Evolutionary conservation across 2,329 filamentous ascomycete species (phyloP), one percentile per base, ranked within the genome.

Genomic region (Talaromyces sp.): DNA sequence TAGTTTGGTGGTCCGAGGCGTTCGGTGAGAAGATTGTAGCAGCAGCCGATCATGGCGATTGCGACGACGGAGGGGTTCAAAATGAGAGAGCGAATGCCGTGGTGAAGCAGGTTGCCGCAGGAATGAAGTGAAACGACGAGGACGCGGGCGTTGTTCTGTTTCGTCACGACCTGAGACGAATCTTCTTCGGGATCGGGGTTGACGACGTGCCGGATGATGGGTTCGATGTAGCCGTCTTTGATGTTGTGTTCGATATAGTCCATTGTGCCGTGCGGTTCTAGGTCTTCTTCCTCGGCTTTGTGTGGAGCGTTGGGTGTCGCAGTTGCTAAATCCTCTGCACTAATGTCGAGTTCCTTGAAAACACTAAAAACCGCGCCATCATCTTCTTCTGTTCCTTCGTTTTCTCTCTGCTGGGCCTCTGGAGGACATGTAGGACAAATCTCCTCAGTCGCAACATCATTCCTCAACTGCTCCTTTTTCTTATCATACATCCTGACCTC

Each of bases 41-140:
- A 99, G 82, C 95, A 99, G 56, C 95, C 95, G 66, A 99, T 92
- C 74, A 99, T 93, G 65, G 94, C 94, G 24, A 98, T 90, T n/a
- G 93, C 92, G 37, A 88, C 87, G 63, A 98, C 93, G 4, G 88
- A 86, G 0, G 90, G 89, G 74, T 97, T 98, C 65, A 96, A 80
- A 1, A 93, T 79, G 22, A 99, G 85, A 0, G 94, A 96, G 14
- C 92, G 89, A 65, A 99, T 89, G 10, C 91, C 95, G 74, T 96
- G 93, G 76, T 99, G 95, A 0, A 96, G 90, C n/a, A 99, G 87
- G 70, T 99, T 98, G 33, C 95, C 95, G 74, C 95, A 99, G 0
- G 94, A 98, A 77, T 99, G 95, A 19, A 99, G 91, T 0, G 95
- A 98, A 35, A 98, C 89, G 16, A 94, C 91, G 89, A 97, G 93